Percentiles rank a stretch among this genome's conserved stretches.
Conservation (phyloP, 345 rosid genomes). For the Erysimum cheiranthoides region DNA sequence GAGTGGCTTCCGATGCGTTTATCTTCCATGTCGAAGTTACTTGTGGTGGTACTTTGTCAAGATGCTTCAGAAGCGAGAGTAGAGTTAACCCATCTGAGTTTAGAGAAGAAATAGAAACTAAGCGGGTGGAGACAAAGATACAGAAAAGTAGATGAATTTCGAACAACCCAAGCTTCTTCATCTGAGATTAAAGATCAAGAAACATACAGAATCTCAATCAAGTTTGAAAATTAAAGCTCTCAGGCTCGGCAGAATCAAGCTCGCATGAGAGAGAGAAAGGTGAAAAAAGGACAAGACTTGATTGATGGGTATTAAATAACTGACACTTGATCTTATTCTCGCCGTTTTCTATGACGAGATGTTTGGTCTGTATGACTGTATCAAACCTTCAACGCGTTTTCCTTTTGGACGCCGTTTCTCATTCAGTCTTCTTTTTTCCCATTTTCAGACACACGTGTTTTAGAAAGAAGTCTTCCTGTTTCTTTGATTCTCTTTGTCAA, state of each 20-base stretch:
- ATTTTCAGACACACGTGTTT: constrained; percentile 37
- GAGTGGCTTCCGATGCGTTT: constrained; percentile 55
- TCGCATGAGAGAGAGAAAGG: constrained; percentile 9
- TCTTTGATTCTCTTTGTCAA: not conserved
- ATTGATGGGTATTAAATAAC: constrained; percentile 11
- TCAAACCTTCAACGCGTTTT: constrained; percentile 37
- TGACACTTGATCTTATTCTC: not conserved
- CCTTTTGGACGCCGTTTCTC: constrained; percentile 8
- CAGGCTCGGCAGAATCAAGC: constrained; percentile 1
- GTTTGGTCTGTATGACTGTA: not conserved
- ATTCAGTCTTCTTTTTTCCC: constrained; percentile 1
- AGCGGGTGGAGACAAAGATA: constrained; percentile 22
- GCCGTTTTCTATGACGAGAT: not conserved
- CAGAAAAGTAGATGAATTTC: constrained; percentile 8
- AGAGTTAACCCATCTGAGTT: constrained; percentile 60
- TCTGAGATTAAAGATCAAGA: constrained; percentile 28
- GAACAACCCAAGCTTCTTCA: constrained; percentile 30
- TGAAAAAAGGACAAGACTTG: constrained; percentile 20
- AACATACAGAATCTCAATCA: constrained; percentile 3
- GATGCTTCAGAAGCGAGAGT: constrained; percentile 57
- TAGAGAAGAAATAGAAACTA: constrained; percentile 44
- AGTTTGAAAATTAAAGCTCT: constrained; percentile 4
- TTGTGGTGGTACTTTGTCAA: constrained; percentile 52
- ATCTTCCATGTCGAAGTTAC: constrained; percentile 55
- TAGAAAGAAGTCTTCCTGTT: constrained; percentile 21